Base-by-base conservation (phyloP, 202 grass and related monocot species). In the Bolboschoenoplectus hybrid region DNA sequence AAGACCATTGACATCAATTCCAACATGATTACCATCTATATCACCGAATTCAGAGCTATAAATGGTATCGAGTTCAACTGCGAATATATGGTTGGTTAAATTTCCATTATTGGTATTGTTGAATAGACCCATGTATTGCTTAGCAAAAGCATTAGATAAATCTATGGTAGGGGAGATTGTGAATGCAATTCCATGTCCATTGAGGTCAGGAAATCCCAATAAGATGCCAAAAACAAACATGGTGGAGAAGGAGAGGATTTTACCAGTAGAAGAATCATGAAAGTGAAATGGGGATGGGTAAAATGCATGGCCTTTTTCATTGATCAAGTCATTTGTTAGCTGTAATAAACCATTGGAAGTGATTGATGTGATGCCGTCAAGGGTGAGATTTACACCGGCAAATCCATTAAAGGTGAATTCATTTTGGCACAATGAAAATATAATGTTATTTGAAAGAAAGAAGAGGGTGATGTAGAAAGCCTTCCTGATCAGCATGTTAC, bases 171-270 rank as follows among this genome's bases (percentile, higher is more conserved):
- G 75, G 17, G 87, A 62, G 32, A 92, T 67, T 17, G 91, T 46
- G 62, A 91, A 85, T 13, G 36, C 80, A 58, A 94, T 85, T 39
- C 88, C 92, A 9, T 94, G 57, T 52, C 83, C 85, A 57, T 89
- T 82, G 1, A 85, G 35, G 73, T 84, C 68, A 3, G 61, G 50
- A 62, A 81, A 66, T 61, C 45, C 80, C 1, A 80, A 87, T 45
- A 86, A 58, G 74, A 90, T 80, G 60, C 80, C 88, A 64, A 91
- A 88, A 40, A 86, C 89, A 51, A 91, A 94, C 40, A 87, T 82
- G 36, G 80, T 81, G 0, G 89, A 91, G 89, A 94, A 94, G 74
- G 92, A 94, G 14, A 64, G 56, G 72, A 89, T 55, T 73, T 73
- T 73, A 73, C 44, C 69, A 32, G 26, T 49, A 20, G n/a, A 49